Base-by-base conservation (phyloP, 257 asterid genomes). In the Thymus quinquecostatus region DNA sequence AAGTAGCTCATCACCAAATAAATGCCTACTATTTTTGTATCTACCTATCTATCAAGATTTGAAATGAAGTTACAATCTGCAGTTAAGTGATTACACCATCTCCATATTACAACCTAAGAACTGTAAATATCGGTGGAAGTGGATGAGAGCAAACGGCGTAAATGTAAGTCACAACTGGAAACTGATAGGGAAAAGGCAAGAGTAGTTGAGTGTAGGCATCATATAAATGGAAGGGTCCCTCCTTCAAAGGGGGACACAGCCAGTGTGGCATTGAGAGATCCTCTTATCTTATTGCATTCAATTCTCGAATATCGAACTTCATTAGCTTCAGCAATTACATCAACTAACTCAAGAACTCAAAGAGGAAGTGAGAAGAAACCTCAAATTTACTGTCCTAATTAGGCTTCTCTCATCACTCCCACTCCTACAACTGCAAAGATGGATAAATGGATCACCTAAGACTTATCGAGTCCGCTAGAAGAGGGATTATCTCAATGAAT, bases 141-240 rank as follows among this genome's bases (percentile, higher is more conserved):
- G 14, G 13, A 2, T 49, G 50, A 13, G 32, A 8, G 41, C 54
- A 59, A 66, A 74, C 27, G 56, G 30, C 55, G 55, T 36, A 49
- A 60, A 60, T 41, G 41, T 8, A 38, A 53, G 51, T 69, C 61
- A 43, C 59, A 14, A 8, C 11, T 43, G 36, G 28, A 27, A 53
- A 60, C 27, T n/a, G 58, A 53, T 7, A 53, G 58, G 21, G 32
- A 53, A 53, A 53, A 7, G 58, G 10, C 65, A 5, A 6, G 49
- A 27, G 47, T 28, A 30, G 49, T 13, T 59, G 12, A 41, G 5
- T n/a, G 38, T 62, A 49, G 57, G 69, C 74, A 70, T 61, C 83
- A 4, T 48, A 67, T 64, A 75, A 75, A 71, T 76, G 73, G 73
- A 53, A 50, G 75, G 77, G 81, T 10, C 73, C 80, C 72, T 60